Base-by-base conservation (phyloP, 768 basidiomycete genomes). In the Tylopilus subfusipes region DNA sequence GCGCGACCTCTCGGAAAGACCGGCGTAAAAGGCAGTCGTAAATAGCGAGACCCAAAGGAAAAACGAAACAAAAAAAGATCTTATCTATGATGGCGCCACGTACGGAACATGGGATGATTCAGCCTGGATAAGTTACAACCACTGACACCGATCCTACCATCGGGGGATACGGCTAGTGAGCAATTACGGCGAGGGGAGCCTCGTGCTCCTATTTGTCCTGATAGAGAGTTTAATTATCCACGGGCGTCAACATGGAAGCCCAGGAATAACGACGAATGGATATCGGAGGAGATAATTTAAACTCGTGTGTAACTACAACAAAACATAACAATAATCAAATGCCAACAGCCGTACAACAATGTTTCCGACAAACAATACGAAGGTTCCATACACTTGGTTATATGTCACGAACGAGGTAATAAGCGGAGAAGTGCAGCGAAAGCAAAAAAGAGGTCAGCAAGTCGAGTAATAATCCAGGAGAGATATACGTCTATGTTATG, bases 311-410 rank as follows among this genome's bases (percentile, higher is more conserved):
- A 57, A 14, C 42, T 57, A 56, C 50, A 48, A 59, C 52, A 7
- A 68, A 43, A 60, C 27, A 57, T 60, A 61, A 64, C 54, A 59
- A 62, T 68, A 70, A 60, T 70, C 34, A 52, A 24, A 53, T 56
- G 45, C 51, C 52, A 30, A 50, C 55, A 55, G 22, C 48, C 31
- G 21, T 56, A 61, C 57, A 60, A 50, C 58, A 59, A 36, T 36
- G 16, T 18, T 36, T 34, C 33, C 16, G 34, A 36, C 16, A 18
- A 27, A 19, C 38, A 38, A 38, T 38, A 38, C 9, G 8, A 38
- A 38, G 34, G 34, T 36, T 38, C 38, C 38, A 38, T 19, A 19
- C n/a, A 36, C 18, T 19, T 38, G 36, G 36, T n/a, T 38, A 38
- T 38, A 38, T 16, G 18, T 21, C 38, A 21, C 39, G 19, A 40